These are phyloP conservation scores for Drechslerella coelobrocha DNA, from an alignment of 2,329 filamentous ascomycete species.

Conservation along the genomic window DNA sequence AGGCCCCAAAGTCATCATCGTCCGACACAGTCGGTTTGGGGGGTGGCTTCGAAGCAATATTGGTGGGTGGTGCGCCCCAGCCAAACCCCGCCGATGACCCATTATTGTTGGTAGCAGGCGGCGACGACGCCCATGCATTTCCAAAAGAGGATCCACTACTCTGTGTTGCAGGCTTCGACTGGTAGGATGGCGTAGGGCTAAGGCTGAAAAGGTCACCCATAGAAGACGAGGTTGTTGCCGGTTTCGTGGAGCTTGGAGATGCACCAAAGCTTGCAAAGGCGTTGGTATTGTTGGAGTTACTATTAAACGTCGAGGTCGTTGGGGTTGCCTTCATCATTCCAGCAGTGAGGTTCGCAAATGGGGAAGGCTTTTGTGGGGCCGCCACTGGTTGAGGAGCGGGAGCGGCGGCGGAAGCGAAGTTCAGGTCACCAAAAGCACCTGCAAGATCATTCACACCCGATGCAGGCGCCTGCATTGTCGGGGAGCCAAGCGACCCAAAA, in stretches of 20 bases:
- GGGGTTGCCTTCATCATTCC: constrained; percentile 56
- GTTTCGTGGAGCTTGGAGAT: constrained; percentile 64
- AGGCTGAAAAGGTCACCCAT: constrained; percentile 86
- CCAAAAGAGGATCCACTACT: constrained; percentile 69
- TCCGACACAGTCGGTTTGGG: constrained; percentile 62
- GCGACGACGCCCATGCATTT: constrained; percentile 77
- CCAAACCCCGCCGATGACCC: constrained; percentile 68
- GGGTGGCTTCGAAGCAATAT: constrained; percentile 39
- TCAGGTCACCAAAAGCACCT: constrained; percentile 79
- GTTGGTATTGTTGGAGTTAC: constrained; percentile 61
- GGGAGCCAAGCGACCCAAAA: constrained; percentile 71
- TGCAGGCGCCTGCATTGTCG: constrained; percentile 61
- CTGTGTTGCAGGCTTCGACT: constrained; percentile 61
- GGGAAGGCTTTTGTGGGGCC: constrained; percentile 62
- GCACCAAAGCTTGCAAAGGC: constrained; percentile 68
- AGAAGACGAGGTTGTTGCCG: constrained; percentile 62
- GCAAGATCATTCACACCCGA: constrained; percentile 71
- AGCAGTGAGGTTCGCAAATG: constrained; percentile 68
- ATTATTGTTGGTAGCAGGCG: constrained; percentile 62
- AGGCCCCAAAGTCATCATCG: constrained; percentile 47
- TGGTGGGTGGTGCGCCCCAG: constrained; percentile 63
- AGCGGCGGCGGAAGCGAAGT: constrained; percentile 64
- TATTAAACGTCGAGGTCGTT: constrained; percentile 61
- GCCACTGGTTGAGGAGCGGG: constrained; percentile 60
- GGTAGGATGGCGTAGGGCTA: constrained; percentile 62